Percentiles rank a stretch among this genome's conserved stretches.
phyloP scores from a whole-genome alignment of 1,284 basidiomycete species.

The Puccinia coronata region DNA sequence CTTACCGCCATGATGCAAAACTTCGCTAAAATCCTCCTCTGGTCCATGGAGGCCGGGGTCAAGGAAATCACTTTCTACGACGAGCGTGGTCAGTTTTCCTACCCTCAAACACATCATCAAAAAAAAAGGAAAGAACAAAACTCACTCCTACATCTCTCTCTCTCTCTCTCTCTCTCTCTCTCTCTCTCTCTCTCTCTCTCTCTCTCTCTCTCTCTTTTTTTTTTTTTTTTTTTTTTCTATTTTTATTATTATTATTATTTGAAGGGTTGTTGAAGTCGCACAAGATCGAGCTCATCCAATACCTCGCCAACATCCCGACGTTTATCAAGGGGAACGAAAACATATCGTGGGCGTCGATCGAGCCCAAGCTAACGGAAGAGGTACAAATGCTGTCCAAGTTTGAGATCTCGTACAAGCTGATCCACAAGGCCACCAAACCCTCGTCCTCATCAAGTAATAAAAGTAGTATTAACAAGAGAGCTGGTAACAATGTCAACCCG shows the following conservation, averaged over 20 bases:
- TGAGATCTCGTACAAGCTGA: conserved; percentile 6
- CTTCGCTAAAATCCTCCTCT: not conserved
- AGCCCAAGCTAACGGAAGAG: conserved; percentile 24
- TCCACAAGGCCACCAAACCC: not conserved
- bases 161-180: not conserved
- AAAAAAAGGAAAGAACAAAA: conserved; percentile 3
- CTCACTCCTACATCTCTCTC: not conserved
- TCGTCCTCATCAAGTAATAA: not conserved
- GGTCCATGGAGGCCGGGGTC: conserved; percentile 23
- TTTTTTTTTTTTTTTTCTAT: too few relatives aligned
- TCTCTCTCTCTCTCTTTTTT: not conserved
- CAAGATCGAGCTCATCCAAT: conserved; percentile 2
- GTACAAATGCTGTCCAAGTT: conserved; percentile 16
- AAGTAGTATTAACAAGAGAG: too few relatives aligned
- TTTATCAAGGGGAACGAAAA: conserved; percentile 21
- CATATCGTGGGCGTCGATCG: not conserved
- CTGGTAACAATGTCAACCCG: too few relatives aligned
- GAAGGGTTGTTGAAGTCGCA: conserved; percentile 29
- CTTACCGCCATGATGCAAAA: not conserved
- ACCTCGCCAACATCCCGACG: not conserved
- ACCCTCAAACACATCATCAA: not conserved
- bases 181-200: not conserved
- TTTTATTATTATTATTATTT: too few relatives aligned
- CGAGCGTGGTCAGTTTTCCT: conserved; percentile 32
- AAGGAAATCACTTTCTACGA: conserved; percentile 42